Base-by-base conservation (phyloP, 495 filamentous ascomycete genomes). In the Penicillium maclennaniae region DNA sequence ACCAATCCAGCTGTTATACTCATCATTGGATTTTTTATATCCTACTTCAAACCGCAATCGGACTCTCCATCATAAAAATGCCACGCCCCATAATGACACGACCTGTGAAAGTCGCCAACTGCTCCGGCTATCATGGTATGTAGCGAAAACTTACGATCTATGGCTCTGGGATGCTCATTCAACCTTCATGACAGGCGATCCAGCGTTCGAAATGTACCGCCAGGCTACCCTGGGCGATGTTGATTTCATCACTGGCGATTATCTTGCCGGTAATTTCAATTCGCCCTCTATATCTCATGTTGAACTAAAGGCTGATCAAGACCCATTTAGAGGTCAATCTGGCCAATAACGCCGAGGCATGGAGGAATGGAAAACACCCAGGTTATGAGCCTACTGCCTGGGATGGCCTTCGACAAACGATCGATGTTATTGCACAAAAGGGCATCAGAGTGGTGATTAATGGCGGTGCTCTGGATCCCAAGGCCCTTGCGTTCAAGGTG, bases 221-320 rank as follows among this genome's bases (percentile, higher is more conserved):
- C 76, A 77, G 61, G 76, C 70, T 1, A 72, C 67, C 16, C 48
- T 69, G 17, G 72, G 74, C 17, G 71, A 71, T 54, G 69, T 83
- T 19, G 79, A 82, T 46, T 73, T 81, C 34, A 79, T 83, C 23
- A 79, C 76, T 3, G 80, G 80, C 0, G 80, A 83, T 55, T 83
- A 79, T 51, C 72, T 83, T 16, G 75, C 77, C 14, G 78, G 69
- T 67, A 66, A 49, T 52, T 45, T 20, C 20, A 17, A 44, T 20
- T 7, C 16, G 25, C 25, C 4, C 12, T 12, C 7, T 7, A 8
- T 31, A 7, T 31, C 4, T 0, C 23, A 7, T 31, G 1, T 7
- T 1, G 27, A 7, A 7, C 7, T 8, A 7, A 12, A 12, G 38
- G n/a, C 9, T 19, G 27, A 6, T 25, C 37, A 40, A 26, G 41